Base-by-base conservation (phyloP, 352 stramenopile species). In the Aphanomyces astaci region DNA sequence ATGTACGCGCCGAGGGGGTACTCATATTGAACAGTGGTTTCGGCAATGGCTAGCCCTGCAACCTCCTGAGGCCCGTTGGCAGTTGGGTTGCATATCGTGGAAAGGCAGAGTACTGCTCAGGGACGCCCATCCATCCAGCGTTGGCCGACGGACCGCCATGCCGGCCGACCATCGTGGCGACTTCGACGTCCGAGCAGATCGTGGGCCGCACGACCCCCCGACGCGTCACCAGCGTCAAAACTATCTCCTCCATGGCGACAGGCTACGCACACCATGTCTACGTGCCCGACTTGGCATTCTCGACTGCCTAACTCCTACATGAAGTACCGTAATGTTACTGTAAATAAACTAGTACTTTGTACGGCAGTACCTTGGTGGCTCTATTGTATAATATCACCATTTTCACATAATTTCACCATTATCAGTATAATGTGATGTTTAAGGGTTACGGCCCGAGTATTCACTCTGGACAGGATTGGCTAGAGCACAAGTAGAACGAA, bases 1-100 rank as follows among this genome's bases (percentile, higher is more conserved):
- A 68, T 31, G 51, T 60, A 68, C n/a, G 31, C 62, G 22, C 60
- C 60, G 15, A 36, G 9, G 17, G 60, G 60, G 48, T 54, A 66
- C 11, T 54, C 36, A 0, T 46, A 11, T 13, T 28, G 28, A 24
- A 51, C 30, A 0, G 43, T 59, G 36, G 62, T 40, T 24, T 68
- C 62, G 11, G 22, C 51, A 28, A 62, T 68, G 62, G 33, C 51
- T 7, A 68, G 43, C 2, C 62, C 62, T 10, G 27, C 28, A 22
- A 68, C 39, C 2, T 51, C 22, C 32, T 68, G 62, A 28, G 33
- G 0, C 11, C 33, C 32, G 7, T 33, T 43, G 7, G 36, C 3
- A 11, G 24, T 3, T 22, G 62, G 62, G 19, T 51, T 22, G 48
- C 62, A 68, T 27, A n/a, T n/a, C 11, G 17, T 10, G 62, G 62